These are phyloP conservation scores for Lentinula sp. DNA, from an alignment of 768 basidiomycete species.

Conservation along the genomic window DNA sequence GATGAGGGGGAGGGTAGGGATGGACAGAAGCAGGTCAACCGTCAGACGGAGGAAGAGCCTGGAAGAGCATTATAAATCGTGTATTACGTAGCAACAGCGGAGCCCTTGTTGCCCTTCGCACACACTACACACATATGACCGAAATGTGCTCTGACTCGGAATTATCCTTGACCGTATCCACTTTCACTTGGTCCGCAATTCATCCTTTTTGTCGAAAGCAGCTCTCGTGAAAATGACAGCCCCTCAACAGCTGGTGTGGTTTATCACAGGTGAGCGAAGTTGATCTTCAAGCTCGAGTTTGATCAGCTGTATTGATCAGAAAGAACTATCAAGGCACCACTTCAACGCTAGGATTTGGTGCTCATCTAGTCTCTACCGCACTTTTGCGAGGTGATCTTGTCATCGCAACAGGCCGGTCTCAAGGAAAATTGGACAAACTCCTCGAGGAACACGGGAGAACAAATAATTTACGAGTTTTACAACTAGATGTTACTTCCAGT, in stretches of 20 bases:
- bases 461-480: conserved; percentile 34
- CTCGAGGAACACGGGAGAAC: conserved; percentile 13
- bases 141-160: background rate
- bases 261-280: background rate
- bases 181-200: too few species aligned
- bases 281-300: background rate
- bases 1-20: too few species aligned
- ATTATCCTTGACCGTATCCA: background rate
- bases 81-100: too few species aligned
- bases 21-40: too few species aligned
- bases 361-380: conserved; percentile 36
- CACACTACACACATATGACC: too few species aligned
- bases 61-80: too few species aligned
- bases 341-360: conserved; percentile 39
- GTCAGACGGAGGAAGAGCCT: too few species aligned
- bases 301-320: background rate
- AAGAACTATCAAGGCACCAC: background rate
- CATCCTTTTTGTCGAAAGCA: too few species aligned
- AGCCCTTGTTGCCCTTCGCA: too few species aligned
- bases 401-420: conserved; percentile 49
- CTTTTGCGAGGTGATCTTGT: conserved; percentile 56
- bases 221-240: background rate
- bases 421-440: conserved; percentile 34
- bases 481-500: conserved; percentile 48
- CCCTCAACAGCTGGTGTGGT: background rate